Conservation (phyloP, 495 filamentous ascomycete species). For the Podospora appendiculata region DNA sequence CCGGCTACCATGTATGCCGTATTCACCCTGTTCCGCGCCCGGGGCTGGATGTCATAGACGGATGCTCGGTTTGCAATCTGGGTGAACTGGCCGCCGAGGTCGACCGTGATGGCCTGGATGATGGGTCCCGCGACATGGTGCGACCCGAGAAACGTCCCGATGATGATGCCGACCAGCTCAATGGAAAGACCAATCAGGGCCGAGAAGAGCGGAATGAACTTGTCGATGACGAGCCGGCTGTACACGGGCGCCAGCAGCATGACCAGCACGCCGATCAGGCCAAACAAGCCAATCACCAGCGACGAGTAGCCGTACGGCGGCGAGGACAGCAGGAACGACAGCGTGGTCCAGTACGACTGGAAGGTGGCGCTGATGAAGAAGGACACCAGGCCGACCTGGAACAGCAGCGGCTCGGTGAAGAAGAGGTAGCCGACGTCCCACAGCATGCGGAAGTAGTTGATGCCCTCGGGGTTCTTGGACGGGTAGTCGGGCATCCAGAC, state of each 20-base stretch:
- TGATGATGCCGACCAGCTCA: constrained; percentile 51
- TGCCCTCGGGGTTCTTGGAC: constrained; percentile 53
- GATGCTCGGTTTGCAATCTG: constrained; percentile 68
- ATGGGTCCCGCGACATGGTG: constrained; percentile 66
- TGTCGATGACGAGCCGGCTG: constrained; percentile 63
- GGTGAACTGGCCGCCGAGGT: constrained; percentile 65
- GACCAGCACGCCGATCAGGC: constrained; percentile 63
- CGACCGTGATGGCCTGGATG: constrained; percentile 63
- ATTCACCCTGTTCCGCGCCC: constrained; percentile 69
- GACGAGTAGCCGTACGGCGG: constrained; percentile 61
- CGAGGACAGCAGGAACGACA: constrained; percentile 68
- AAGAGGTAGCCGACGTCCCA: constrained; percentile 54
- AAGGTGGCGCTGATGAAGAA: constrained; percentile 35
- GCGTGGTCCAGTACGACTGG: constrained; percentile 65
- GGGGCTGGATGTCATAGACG: constrained; percentile 65
- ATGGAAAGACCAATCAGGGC: constrained; percentile 54
- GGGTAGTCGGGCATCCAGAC: constrained; percentile 79
- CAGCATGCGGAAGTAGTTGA: constrained; percentile 62
- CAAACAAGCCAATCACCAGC: constrained; percentile 67
- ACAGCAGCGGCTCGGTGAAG: constrained; percentile 55
- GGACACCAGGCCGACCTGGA: constrained; percentile 44
- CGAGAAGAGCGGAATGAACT: constrained; percentile 56
- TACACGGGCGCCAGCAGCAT: constrained; percentile 61
- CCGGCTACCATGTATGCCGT: constrained; percentile 73
- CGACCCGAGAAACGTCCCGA: constrained; percentile 62